Evolutionary conservation across 2,329 filamentous ascomycete species (phyloP), one percentile per base, ranked within the genome.

Genomic region (Fusarium sp.): DNA sequence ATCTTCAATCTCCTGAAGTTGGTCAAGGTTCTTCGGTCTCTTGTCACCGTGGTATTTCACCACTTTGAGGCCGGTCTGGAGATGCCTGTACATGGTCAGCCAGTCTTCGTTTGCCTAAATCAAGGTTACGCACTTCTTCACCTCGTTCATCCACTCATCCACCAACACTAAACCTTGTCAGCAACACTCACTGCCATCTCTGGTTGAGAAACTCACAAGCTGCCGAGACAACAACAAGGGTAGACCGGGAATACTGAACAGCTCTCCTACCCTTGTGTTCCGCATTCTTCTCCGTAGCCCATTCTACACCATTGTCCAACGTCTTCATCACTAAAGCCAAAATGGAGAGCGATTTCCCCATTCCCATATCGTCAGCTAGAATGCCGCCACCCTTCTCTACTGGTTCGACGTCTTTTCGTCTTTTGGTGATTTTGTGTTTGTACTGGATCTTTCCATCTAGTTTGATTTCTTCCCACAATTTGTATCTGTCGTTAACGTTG

Each of bases 71-170:
- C 59, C 59, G 0, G 7, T 41, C 5, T 62, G n/a, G 0, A 62
- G 10, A 35, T 62, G 59, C 4, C 59, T 62, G 0, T 8, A 2
- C 10, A 0, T 0, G 1, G 7, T 62, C 10, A 62, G 41, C 1
- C 17, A 3, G 1, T 0, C 3, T 13, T 0, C 0, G 0, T 0
- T 1, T 30, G 0, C 0, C 2, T 3, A 4, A 4, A 1, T 0
- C 0, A 0, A 3, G 4, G 4, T 0, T 3, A 46, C 58, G 1
- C 27, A 62, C 59, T 55, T 62, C 1, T 19, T 19, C 0, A 62
- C 35, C 7, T 62, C 59, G 3, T 62, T 62, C 15, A 27, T 39
- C 59, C 59, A 62, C n/a, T 62, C 59, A 6, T 62, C 56, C 1
- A 62, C 56, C 48, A 62, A 1, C 4, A 62, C 59, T 61, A 0